Conservation (phyloP, 768 basidiomycete genomes). For the Calocybe cyanea region DNA sequence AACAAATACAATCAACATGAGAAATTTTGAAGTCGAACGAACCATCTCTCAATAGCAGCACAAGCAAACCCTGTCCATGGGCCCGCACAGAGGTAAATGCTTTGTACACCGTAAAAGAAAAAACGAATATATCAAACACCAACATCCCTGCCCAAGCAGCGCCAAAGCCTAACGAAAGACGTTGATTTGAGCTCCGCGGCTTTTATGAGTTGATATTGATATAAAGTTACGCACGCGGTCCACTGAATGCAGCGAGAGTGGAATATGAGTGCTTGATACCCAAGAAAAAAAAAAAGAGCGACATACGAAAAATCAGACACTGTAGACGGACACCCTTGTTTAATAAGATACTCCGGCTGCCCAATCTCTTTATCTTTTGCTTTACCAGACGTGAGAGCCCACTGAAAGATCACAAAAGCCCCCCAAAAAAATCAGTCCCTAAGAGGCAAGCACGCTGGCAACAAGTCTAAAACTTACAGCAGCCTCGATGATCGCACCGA, state of each 20-base stretch:
- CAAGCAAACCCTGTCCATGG: constrained; percentile 22
- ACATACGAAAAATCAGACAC: constrained; percentile 22
- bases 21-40: neutral
- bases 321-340: constrained; percentile 20
- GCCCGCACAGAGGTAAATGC: constrained; percentile 24
- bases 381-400: constrained; percentile 21
- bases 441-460: no score
- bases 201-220: no score
- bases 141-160: constrained; percentile 36
- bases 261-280: no score
- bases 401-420: no score
- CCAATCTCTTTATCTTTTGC: constrained; percentile 4
- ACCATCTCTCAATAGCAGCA: constrained; percentile 40
- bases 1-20: no score
- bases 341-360: constrained; percentile 12
- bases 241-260: neutral
- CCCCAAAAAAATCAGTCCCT: no score
- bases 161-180: constrained; percentile 19
- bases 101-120: constrained; percentile 38
- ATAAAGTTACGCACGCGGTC: neutral
- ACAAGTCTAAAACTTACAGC: constrained; percentile 29
- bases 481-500: constrained; percentile 21
- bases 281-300: no score
- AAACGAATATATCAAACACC: constrained; percentile 36
- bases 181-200: no score